A percentile compares a stretch with the other conserved stretches of the same genome.
These are phyloP conservation scores for Chytriomyces sp. DNA, from an alignment of 192 early-diverging fungal species.

Conservation along the genomic window DNA sequence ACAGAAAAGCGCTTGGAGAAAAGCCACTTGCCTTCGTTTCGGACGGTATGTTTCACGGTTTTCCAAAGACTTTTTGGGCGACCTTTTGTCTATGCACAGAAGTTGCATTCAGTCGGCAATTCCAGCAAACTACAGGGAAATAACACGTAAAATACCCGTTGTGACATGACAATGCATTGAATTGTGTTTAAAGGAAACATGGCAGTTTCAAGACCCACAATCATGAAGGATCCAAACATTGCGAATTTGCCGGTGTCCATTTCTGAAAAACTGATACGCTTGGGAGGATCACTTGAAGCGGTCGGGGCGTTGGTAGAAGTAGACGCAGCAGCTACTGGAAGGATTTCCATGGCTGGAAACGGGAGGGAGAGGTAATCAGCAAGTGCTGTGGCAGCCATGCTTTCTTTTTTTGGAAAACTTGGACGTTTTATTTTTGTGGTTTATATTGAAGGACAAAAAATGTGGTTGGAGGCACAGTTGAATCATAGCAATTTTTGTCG, in stretches of 20 bases:
- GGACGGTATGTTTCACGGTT: conserved; percentile 21
- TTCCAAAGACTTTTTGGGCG: neutral
- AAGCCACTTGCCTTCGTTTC: conserved; percentile 34
- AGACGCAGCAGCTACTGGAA: neutral
- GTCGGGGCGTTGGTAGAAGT: neutral
- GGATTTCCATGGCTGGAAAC: too few relatives aligned
- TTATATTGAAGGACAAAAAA: too few relatives aligned
- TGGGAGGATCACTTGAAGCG: conserved; percentile 3
- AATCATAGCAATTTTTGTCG: too few relatives aligned
- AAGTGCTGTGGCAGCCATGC: too few relatives aligned
- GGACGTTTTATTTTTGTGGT: too few relatives aligned
- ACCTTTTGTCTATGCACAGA: neutral
- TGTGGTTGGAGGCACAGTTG: too few relatives aligned
- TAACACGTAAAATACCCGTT: conserved; percentile 30
- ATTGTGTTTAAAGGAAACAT: conserved; percentile 57
- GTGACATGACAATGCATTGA: conserved; percentile 52
- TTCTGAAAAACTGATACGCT: conserved; percentile 48
- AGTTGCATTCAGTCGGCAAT: too few relatives aligned
- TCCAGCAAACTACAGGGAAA: neutral
- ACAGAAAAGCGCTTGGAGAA: neutral
- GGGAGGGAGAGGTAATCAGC: too few relatives aligned
- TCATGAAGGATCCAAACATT: conserved; percentile 50
- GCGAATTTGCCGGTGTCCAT: conserved; percentile 51
- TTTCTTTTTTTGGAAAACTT: too few relatives aligned
- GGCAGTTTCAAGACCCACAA: conserved; percentile 49